Conservation (phyloP, 2,329 filamentous ascomycete species). For the Fusarium robinianum region DNA sequence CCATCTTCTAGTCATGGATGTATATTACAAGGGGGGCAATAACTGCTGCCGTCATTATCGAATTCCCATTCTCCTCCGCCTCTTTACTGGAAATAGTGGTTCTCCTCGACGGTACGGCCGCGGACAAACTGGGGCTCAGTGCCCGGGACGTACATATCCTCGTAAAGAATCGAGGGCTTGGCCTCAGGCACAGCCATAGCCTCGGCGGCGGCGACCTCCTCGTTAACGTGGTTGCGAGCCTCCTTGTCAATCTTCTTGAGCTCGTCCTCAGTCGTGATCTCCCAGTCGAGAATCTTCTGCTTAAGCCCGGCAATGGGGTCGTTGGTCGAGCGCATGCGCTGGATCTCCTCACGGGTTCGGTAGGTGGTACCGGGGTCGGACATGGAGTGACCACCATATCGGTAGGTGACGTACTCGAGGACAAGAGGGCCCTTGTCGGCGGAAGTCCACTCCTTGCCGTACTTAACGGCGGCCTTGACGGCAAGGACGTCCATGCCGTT, state of each 20-base stretch:
- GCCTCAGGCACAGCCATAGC: slow-evolving; percentile 80
- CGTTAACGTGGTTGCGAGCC: slow-evolving; percentile 81
- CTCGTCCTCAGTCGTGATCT: slow-evolving; percentile 87
- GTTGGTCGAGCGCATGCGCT: slow-evolving; percentile 98
- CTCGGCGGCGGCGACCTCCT: slow-evolving; percentile 89
- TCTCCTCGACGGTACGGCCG: slow-evolving; percentile 84
- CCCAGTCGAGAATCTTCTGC: slow-evolving; percentile 97
- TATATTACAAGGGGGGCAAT: slow-evolving; percentile 41
- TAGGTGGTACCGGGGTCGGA: slow-evolving; percentile 99
- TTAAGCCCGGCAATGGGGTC: slow-evolving; percentile 98
- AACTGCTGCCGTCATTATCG: slow-evolving; percentile 42
- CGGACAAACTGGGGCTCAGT: slow-evolving; percentile 37
- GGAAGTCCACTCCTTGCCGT: slow-evolving; percentile 85
- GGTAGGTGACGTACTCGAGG: slow-evolving; percentile 98
- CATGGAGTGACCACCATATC: slow-evolving; percentile 99
- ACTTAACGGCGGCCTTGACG: slow-evolving; percentile 93
- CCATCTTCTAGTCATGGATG: slow-evolving; percentile 37
- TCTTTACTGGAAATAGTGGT: slow-evolving; percentile 65
- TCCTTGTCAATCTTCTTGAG: slow-evolving; percentile 97
- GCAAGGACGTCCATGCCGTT: slow-evolving; percentile 99
- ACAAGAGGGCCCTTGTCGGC: slow-evolving; percentile 90
- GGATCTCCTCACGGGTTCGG: slow-evolving; percentile 98
- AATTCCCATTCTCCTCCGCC: slow-evolving; percentile 17
- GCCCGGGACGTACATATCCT: slow-evolving; percentile 51
- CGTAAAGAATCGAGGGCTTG: slow-evolving; percentile 82